These are phyloP conservation scores for Coccomyxa subellipsoidea DNA, from an alignment of 163 green algal genomes.

Conservation along the genomic window DNA sequence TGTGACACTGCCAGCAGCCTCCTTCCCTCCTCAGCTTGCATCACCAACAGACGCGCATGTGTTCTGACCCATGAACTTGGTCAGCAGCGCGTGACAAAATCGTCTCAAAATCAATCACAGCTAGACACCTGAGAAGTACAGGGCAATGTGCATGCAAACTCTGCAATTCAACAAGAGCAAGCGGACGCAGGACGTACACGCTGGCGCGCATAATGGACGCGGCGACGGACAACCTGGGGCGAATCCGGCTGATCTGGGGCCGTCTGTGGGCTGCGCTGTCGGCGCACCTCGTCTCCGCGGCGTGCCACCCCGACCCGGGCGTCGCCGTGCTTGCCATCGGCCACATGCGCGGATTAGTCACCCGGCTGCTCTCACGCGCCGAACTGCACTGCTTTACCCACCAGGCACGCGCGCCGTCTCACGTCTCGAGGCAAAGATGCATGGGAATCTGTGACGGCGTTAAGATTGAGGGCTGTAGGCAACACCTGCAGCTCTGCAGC, in stretches of 20 bases:
- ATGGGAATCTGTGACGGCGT: too few species aligned
- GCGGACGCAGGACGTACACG: conserved; percentile 41
- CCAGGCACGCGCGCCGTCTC: not conserved
- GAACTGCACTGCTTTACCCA: conserved; percentile 18
- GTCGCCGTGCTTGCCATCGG: conserved; percentile 50
- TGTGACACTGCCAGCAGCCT: too few species aligned
- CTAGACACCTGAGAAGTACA: too few species aligned
- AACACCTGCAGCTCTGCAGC: too few species aligned
- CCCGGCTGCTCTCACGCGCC: conserved; percentile 64
- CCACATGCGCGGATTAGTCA: conserved; percentile 58
- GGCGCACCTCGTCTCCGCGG: conserved; percentile 85
- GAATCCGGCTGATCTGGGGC: conserved; percentile 91
- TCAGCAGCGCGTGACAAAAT: too few species aligned
- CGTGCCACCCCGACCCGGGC: conserved; percentile 73
- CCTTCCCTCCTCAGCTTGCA: too few species aligned
- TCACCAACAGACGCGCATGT: too few species aligned
- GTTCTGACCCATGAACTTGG: too few species aligned
- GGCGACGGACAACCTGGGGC: conserved; percentile 77
- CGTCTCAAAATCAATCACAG: too few species aligned
- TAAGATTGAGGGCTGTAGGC: too few species aligned
- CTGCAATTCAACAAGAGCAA: not conserved
- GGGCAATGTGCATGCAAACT: too few species aligned
- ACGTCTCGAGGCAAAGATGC: not conserved
- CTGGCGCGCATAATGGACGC: conserved; percentile 51
- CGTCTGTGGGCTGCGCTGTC: conserved; percentile 87